Percentiles rank a stretch among this genome's conserved stretches.
These are phyloP conservation scores for Melampsora larici-populina DNA, from an alignment of 1,284 basidiomycete genomes.

Conservation along the genomic window DNA sequence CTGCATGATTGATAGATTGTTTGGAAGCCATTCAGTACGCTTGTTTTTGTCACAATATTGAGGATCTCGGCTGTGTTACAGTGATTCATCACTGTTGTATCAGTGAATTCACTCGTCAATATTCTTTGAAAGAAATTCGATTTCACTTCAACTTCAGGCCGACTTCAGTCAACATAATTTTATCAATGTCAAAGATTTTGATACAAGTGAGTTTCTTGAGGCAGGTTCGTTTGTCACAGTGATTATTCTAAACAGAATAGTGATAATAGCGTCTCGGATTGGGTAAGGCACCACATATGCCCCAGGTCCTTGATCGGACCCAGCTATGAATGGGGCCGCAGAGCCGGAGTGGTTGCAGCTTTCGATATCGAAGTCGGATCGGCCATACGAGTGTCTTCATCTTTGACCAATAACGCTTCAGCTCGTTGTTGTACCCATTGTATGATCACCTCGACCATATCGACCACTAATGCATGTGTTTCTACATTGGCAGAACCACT, in stretches of 20 bases:
- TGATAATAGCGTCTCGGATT: slow-evolving; percentile 84
- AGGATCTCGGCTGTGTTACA: slow-evolving; percentile 84
- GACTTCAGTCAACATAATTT: slow-evolving; percentile 76
- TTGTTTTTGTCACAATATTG: slow-evolving; percentile 78
- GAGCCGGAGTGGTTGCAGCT: slow-evolving; percentile 42
- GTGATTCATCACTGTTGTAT: slow-evolving; percentile 66
- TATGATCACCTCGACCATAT: slow-evolving; percentile 55
- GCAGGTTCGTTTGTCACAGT: slow-evolving; percentile 70
- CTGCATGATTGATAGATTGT: slow-evolving; percentile 75
- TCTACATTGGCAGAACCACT: slow-evolving; percentile 69
- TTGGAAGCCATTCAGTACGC: slow-evolving; percentile 74
- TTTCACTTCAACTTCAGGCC: slow-evolving; percentile 89
- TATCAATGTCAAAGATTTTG: slow-evolving; percentile 75
- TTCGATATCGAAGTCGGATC: slow-evolving; percentile 13
- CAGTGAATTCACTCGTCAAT: slow-evolving; percentile 69
- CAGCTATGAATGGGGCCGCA: slow-evolving; percentile 41
- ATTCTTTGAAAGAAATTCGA: slow-evolving; percentile 79
- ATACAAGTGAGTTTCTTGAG: slow-evolving; percentile 64
- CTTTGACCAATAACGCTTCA: slow-evolving; percentile 60
- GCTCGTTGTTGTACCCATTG: slow-evolving; percentile 54
- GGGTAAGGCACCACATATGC: slow-evolving; percentile 71
- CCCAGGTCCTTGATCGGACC: slow-evolving; percentile 31
- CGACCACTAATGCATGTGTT: slow-evolving; percentile 63
- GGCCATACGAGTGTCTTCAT: slow-evolving; percentile 3
- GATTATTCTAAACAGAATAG: slow-evolving; percentile 83